Conservation (phyloP, 2,329 filamentous ascomycete species). For the Daldinia eschscholtzii region DNA sequence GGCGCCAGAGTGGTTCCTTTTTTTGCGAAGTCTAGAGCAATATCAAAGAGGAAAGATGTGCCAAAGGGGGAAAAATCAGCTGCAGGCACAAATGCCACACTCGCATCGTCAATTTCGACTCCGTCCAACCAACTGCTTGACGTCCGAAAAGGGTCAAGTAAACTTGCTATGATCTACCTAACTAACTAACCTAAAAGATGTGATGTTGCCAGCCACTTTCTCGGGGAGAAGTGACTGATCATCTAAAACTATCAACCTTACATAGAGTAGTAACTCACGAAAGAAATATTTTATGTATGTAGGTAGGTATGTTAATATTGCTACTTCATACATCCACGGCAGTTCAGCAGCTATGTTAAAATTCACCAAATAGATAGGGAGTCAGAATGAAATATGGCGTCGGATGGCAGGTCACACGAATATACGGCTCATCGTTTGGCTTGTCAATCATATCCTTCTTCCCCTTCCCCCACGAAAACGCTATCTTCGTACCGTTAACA, state of each 20-base stretch:
- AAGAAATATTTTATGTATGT: neutral
- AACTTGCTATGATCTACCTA: neutral
- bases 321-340: neutral
- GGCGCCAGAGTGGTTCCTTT: constrained; percentile 30
- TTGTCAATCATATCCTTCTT: constrained; percentile 8
- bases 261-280: neutral
- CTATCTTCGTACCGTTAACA: constrained; percentile 28
- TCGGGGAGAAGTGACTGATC: neutral
- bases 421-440: neutral
- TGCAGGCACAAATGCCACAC: constrained; percentile 36
- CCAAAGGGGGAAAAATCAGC: constrained; percentile 31
- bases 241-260: neutral
- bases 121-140: constrained; percentile 26
- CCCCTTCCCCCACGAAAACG: constrained; percentile 20
- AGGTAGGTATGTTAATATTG: neutral
- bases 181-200: neutral
- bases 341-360: neutral
- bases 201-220: neutral
- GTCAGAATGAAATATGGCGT: neutral
- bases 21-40: constrained; percentile 22
- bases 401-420: constrained; percentile 15
- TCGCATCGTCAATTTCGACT: constrained; percentile 35
- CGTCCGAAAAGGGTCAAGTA: neutral
- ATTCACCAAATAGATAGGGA: neutral
- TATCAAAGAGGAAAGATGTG: constrained; percentile 12